Percentiles rank a stretch among this genome's conserved stretches.
Evolutionary conservation across 1,284 basidiomycete genomes (phyloP).

Genomic region (Ustilago vetiveriae): DNA sequence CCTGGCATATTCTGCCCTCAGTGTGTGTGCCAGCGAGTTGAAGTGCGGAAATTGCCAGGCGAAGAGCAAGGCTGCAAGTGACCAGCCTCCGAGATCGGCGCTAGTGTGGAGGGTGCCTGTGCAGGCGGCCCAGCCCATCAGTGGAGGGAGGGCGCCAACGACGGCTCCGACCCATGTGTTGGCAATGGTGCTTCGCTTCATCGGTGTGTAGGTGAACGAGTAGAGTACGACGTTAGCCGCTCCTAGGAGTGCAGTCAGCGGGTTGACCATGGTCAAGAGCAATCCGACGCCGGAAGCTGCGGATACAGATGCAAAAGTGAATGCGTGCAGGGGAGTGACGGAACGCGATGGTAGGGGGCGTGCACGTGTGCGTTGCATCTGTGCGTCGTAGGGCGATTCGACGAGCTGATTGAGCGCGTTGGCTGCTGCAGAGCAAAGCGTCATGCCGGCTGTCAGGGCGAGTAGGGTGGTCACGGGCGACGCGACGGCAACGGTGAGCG

Average conservation of each 20-base stretch:
- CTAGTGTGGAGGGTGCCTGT: constrained; percentile 81
- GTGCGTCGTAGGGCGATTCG: constrained; percentile 94
- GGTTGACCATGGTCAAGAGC: constrained; percentile 86
- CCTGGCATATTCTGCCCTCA: constrained; percentile 88
- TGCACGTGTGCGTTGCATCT: constrained; percentile 90
- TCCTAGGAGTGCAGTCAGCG: constrained; percentile 85
- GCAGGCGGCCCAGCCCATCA: constrained; percentile 98
- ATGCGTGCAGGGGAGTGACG: constrained; percentile 84
- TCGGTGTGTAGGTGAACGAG: constrained; percentile 88
- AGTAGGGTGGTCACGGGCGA: constrained; percentile 72
- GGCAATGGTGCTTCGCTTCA: constrained; percentile 86
- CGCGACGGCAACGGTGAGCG: constrained; percentile 40
- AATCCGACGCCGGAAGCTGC: constrained; percentile 81
- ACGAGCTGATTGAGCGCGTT: constrained; percentile 95
- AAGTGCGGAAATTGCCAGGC: constrained; percentile 99
- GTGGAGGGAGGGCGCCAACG: constrained; percentile 89
- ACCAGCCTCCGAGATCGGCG: constrained; percentile 59
- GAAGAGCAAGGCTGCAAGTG: constrained; percentile 72
- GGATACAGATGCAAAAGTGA: constrained; percentile 79
- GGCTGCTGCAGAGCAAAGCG: constrained; percentile 89
- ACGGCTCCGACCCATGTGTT: constrained; percentile 97
- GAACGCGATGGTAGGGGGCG: constrained; percentile 87
- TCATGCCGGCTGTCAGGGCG: constrained; percentile 86
- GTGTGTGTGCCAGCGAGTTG: constrained; percentile 87
- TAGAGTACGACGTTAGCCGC: constrained; percentile 88